Evolutionary conservation across 139 green algal species (phyloP), one percentile per base, ranked within the genome.

Genomic region (Chlamydomonas incerta): DNA sequence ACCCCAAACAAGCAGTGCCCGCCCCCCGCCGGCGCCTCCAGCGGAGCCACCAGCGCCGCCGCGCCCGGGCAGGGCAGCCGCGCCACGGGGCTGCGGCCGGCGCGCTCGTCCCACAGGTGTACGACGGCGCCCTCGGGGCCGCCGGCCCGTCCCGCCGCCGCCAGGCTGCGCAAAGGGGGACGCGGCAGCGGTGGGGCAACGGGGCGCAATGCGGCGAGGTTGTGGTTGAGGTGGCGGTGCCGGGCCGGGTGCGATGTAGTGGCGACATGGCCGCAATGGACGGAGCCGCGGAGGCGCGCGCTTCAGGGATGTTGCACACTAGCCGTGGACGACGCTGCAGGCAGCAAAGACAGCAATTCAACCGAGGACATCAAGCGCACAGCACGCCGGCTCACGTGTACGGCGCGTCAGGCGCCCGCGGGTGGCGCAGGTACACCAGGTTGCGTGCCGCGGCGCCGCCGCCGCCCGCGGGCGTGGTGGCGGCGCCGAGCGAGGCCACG

Each of bases 91-190:
- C 52, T 13, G 17, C 66, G 6, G 14, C 79, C 79, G 3, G n/a
- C 5, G 47, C 79, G 79, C 79, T 85, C 79, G 21, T 85, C 79
- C 79, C 79, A 85, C 67, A 85, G 34, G 23, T 75, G 66, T 20
- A 85, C 79, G 11, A 69, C 79, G 20, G 79, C 79, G 10, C 31
- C 79, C 13, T 67, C 41, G 41, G 41, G 31, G 17, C 79, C 79
- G n/a, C 66, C 29, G 31, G 66, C 65, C 13, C 79, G 46, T 1
- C 79, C 79, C 31, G 66, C 79, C 23, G 47, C 79, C 5, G 79
- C 79, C 79, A 85, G 35, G 33, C 65, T 85, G 66, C 69, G n/a
- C n/a, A n/a, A n/a, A n/a, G n/a, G n/a, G n/a, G n/a, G n/a, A n/a
- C n/a, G n/a, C n/a, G n/a, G n/a, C n/a, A n/a, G n/a, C n/a, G n/a